These are phyloP conservation scores for Aspergillus haitiensis DNA, from an alignment of 495 filamentous ascomycete genomes.

Conservation along the genomic window DNA sequence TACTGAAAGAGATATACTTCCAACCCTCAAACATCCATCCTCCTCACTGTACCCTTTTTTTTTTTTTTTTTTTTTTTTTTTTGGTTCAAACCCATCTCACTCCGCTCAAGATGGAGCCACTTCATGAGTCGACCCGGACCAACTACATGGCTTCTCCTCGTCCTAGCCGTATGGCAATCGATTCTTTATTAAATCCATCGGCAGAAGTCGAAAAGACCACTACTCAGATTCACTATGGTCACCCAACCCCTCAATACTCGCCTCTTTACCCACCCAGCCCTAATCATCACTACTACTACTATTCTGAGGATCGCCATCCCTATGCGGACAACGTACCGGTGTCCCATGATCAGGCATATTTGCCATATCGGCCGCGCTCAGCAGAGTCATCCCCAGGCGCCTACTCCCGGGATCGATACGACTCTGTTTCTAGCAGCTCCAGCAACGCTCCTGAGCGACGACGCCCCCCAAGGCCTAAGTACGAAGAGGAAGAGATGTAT, in stretches of 20 bases:
- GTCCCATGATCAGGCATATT: slow-evolving; percentile 24
- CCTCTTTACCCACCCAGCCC: slow-evolving; percentile 36
- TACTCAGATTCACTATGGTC: slow-evolving; percentile 21
- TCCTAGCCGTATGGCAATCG: slow-evolving; percentile 44
- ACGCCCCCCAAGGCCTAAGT: slow-evolving; percentile 50
- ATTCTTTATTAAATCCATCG: slow-evolving; percentile 39
- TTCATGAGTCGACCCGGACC: slow-evolving; percentile 23
- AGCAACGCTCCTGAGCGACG: slow-evolving; percentile 39
- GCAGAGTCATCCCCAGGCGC: slow-evolving; percentile 38
- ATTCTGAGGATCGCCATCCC: slow-evolving; percentile 23
- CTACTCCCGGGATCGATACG: slow-evolving; percentile 43
- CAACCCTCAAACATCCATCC: too few relatives aligned
- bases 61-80: not conserved
- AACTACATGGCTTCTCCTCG: slow-evolving; percentile 28
- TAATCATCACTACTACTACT: slow-evolving; percentile 35
- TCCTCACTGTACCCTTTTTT: not conserved
- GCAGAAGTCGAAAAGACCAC: slow-evolving; percentile 21
- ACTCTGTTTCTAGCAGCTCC: slow-evolving; percentile 46
- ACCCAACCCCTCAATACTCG: slow-evolving; percentile 28
- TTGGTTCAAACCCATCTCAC: not conserved
- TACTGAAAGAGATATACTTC: too few relatives aligned
- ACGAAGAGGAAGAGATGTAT: slow-evolving; percentile 54
- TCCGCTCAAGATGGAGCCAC: slow-evolving; percentile 17
- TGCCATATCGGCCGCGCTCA: slow-evolving; percentile 31
- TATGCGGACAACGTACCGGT: slow-evolving; percentile 15